A percentile compares a stretch with the other conserved stretches of the same genome.
phyloP scores from a whole-genome alignment of 148 eudicot species.

The Arbutus unedo region DNA sequence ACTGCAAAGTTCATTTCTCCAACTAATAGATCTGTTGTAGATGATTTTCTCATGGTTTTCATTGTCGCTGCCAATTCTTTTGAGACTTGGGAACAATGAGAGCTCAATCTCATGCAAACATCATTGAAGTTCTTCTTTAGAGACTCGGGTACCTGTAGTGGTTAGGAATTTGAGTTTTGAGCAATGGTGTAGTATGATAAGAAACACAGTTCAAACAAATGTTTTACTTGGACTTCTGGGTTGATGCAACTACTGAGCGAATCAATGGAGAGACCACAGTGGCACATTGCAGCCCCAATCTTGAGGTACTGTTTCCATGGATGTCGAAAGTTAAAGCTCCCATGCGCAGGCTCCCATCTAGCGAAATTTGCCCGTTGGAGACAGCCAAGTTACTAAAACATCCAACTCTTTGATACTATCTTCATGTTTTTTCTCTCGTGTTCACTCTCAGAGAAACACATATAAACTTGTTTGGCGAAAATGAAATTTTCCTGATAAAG shows the following conservation, averaged over 20 bases:
- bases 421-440: background rate
- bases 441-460: background rate
- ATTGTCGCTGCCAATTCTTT: conserved; percentile 50
- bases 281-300: conserved; percentile 60
- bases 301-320: conserved; percentile 83
- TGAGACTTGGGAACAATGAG: conserved; percentile 50
- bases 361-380: conserved; percentile 70
- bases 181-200: background rate
- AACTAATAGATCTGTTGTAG: conserved; percentile 36
- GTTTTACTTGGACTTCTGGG: conserved; percentile 52
- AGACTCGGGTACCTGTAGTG: conserved; percentile 51
- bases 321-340: conserved; percentile 59
- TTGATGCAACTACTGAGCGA: conserved; percentile 53
- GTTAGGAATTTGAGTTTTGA: background rate
- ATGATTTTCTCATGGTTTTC: conserved; percentile 49
- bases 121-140: conserved; percentile 47
- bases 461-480: background rate
- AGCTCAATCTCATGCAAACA: conserved; percentile 47
- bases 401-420: background rate
- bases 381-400: background rate
- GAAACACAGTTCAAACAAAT: background rate
- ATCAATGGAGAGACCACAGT: conserved; percentile 67
- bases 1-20: conserved; percentile 59
- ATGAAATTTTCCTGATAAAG: background rate
- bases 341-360: conserved; percentile 89